Evolutionary conservation across 768 basidiomycete genomes (phyloP).

Genomic region (Rhizopogon rudus): DNA sequence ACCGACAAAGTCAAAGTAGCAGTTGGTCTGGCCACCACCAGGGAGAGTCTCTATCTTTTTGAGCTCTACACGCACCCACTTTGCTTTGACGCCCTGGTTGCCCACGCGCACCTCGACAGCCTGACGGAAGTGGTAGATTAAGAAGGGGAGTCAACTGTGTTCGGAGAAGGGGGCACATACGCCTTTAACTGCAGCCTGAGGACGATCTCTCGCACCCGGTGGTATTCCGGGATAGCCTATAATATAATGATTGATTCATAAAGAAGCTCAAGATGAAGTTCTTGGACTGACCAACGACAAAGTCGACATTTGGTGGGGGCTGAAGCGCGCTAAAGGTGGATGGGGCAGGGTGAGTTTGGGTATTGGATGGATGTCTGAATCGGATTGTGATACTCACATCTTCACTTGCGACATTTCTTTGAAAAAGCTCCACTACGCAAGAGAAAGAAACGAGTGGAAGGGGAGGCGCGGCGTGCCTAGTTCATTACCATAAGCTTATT

Average conservation of each 20-base stretch:
- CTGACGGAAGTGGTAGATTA: constrained; percentile 29
- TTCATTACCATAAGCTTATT: background rate
- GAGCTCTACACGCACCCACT: constrained; percentile 89
- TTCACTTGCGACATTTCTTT: constrained; percentile 38
- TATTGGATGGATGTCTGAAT: background rate
- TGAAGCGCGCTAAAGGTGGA: constrained; percentile 57
- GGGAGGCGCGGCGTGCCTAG: constrained; percentile 8
- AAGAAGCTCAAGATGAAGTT: background rate
- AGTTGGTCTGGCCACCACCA: constrained; percentile 60
- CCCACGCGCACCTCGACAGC: constrained; percentile 83
- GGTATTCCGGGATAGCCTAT: constrained; percentile 87
- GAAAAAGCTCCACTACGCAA: background rate
- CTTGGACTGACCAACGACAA: constrained; percentile 62
- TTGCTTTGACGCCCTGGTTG: constrained; percentile 74
- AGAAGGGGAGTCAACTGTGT: constrained; percentile 1
- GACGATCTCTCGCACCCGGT: constrained; percentile 67
- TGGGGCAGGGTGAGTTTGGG: background rate
- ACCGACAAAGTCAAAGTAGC: constrained; percentile 78
- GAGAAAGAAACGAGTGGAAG: constrained; percentile 3
- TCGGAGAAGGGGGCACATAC: constrained; percentile 41
- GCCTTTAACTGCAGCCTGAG: constrained; percentile 81
- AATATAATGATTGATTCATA: constrained; percentile 10
- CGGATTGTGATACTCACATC: constrained; percentile 31
- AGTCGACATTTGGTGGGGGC: constrained; percentile 86
- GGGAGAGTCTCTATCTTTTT: constrained; percentile 86